phyloP scores from a whole-genome alignment of 2,329 filamentous ascomycete genomes.

The Byssoonygena ceratinophila region DNA sequence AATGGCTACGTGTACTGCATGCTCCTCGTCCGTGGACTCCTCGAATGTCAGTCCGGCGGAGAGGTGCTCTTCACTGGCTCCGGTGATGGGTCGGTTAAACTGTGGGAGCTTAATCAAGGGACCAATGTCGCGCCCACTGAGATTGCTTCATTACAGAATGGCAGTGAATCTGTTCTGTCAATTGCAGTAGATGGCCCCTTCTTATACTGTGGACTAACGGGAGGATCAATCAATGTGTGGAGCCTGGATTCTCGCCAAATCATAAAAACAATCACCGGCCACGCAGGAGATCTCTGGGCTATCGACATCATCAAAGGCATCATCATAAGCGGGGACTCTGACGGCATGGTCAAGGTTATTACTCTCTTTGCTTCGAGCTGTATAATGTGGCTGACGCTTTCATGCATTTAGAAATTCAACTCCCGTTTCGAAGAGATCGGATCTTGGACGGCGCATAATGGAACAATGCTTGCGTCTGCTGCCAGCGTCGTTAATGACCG shows the following conservation, averaged over 20 bases:
- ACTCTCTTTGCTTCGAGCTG: neutral
- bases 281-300: constrained; percentile 72
- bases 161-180: constrained; percentile 58
- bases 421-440: constrained; percentile 72
- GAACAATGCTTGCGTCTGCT: constrained; percentile 76
- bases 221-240: constrained; percentile 89
- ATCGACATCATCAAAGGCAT: constrained; percentile 76
- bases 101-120: constrained; percentile 67
- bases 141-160: constrained; percentile 56
- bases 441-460: constrained; percentile 73
- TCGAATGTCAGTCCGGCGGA: constrained; percentile 54
- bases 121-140: constrained; percentile 55
- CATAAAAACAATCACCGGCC: constrained; percentile 71
- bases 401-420: constrained; percentile 51
- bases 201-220: constrained; percentile 77
- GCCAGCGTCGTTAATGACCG: constrained; percentile 58
- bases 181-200: constrained; percentile 83
- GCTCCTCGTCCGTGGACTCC: constrained; percentile 66
- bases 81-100: constrained; percentile 84
- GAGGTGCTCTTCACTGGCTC: constrained; percentile 84
- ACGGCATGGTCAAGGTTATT: constrained; percentile 69
- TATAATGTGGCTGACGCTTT: constrained; percentile 2
- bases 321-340: constrained; percentile 79
- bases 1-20: constrained; percentile 96
- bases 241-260: constrained; percentile 90